phyloP scores from a whole-genome alignment of 2,329 filamentous ascomycete species.

The Xylaria sp. region DNA sequence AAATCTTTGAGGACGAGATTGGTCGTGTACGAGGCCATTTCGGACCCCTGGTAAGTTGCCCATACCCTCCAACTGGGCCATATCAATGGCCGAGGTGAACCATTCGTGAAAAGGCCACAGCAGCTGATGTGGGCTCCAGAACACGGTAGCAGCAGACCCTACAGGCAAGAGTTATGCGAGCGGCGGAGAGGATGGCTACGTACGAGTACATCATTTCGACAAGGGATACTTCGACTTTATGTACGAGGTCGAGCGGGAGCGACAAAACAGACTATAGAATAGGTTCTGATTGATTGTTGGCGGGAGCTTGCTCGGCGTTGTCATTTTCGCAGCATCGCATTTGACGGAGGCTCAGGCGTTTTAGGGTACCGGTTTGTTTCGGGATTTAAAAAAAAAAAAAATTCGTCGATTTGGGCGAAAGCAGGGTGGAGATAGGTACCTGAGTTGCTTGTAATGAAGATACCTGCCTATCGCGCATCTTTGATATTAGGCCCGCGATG shows the following conservation, averaged over 20 bases:
- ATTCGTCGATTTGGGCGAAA: conserved; percentile 18
- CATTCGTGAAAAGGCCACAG: not conserved
- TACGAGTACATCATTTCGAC: conserved; percentile 97
- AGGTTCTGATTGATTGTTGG: conserved; percentile 26
- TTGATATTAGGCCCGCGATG: not conserved
- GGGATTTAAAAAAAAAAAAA: conserved; percentile 30
- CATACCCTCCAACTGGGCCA: not conserved
- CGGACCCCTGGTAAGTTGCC: conserved; percentile 71
- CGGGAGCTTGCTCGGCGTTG: conserved; percentile 32
- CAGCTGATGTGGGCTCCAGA: conserved; percentile 48
- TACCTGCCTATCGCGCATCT: conserved; percentile 27
- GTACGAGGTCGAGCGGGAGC: conserved; percentile 97
- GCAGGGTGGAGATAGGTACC: conserved; percentile 21
- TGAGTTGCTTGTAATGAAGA: conserved; percentile 34
- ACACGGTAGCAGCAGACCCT: conserved; percentile 94
- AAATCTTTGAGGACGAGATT: conserved; percentile 98
- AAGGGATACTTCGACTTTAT: conserved; percentile 98
- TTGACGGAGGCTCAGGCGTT: conserved; percentile 39
- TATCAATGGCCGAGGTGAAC: not conserved
- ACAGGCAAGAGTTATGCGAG: conserved; percentile 91
- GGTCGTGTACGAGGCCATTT: conserved; percentile 97
- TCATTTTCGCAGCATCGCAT: conserved; percentile 39
- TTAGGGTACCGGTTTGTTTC: conserved; percentile 32
- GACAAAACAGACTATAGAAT: conserved; percentile 46
- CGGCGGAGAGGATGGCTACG: conserved; percentile 97